Conservation (phyloP, 345 rosid genomes). For the Erodium maritimum region DNA sequence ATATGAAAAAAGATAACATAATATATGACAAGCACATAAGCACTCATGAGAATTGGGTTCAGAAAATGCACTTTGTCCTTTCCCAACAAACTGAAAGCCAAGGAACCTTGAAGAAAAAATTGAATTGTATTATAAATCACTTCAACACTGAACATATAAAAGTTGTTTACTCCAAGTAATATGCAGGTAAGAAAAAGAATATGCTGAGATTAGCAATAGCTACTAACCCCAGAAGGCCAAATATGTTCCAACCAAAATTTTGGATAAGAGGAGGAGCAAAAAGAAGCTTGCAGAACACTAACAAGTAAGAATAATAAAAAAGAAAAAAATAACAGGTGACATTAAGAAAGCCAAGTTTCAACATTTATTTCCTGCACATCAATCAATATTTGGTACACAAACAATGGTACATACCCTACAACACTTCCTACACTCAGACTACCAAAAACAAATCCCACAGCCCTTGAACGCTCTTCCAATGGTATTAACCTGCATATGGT, state of each 20-base stretch:
- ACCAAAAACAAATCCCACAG: constrained; percentile 86
- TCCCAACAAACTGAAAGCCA: constrained; percentile 55
- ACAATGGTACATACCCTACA: constrained; percentile 45
- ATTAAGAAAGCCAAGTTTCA: neutral
- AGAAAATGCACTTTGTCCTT: constrained; percentile 26
- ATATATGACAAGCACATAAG: constrained; percentile 6
- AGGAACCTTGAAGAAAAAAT: constrained; percentile 44
- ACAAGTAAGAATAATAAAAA: neutral
- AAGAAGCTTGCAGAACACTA: constrained; percentile 60
- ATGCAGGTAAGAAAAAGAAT: constrained; percentile 2
- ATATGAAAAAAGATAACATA: too few relatives aligned
- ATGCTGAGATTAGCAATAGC: constrained; percentile 1
- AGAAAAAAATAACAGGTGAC: neutral
- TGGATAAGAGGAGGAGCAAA: constrained; percentile 88
- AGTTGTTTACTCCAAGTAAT: constrained; percentile 4
- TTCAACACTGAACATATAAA: neutral
- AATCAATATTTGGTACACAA: neutral
- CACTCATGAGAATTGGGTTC: constrained; percentile 29
- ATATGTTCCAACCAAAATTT: constrained; percentile 73
- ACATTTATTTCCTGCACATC: too few relatives aligned
- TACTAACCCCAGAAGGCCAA: constrained; percentile 66
- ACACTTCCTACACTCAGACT: constrained; percentile 92
- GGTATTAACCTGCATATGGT: constrained; percentile 61
- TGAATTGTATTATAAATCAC: too few relatives aligned
- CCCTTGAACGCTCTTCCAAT: constrained; percentile 80